Conservation (phyloP, 306 rosid genomes). For the Cucurbita moschata region DNA sequence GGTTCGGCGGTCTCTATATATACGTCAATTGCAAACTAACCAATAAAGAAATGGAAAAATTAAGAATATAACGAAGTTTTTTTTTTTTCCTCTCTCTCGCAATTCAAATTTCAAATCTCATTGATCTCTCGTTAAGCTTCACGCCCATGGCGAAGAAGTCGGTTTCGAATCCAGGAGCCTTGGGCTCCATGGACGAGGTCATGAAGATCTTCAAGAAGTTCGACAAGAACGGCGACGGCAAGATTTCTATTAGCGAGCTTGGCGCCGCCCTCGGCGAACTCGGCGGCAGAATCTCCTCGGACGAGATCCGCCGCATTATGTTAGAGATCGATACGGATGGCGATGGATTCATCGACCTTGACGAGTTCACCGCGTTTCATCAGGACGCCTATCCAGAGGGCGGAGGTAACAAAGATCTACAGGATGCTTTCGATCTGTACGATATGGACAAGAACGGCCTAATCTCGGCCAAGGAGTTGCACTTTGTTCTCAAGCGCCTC, state of each 20-base stretch:
- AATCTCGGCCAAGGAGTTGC: constrained; percentile 60
- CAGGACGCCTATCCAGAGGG: neutral
- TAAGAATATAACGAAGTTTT: no score
- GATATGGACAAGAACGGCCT: constrained; percentile 83
- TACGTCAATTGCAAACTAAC: neutral
- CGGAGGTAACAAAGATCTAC: constrained; percentile 39
- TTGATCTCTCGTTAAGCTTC: neutral
- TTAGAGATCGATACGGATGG: constrained; percentile 64
- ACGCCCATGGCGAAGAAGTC: neutral
- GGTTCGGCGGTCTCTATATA: neutral
- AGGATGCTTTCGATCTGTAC: constrained; percentile 73
- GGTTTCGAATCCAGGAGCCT: neutral
- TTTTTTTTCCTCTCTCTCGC: neutral
- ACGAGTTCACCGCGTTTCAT: constrained; percentile 62
- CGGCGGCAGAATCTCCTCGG: constrained; percentile 39
- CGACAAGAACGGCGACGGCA: constrained; percentile 88
- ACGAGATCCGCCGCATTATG: constrained; percentile 62
- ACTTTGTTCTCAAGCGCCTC: constrained; percentile 44
- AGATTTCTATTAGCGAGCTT: constrained; percentile 54
- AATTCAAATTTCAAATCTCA: neutral
- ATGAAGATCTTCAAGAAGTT: constrained; percentile 59
- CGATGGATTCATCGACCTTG: constrained; percentile 64
- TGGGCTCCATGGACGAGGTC: constrained; percentile 45
- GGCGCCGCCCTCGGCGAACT: constrained; percentile 38
- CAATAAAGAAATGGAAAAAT: no score